These are phyloP conservation scores for Candida frijolesensis DNA, from an alignment of 1,139 yeast species.

Conservation along the genomic window DNA sequence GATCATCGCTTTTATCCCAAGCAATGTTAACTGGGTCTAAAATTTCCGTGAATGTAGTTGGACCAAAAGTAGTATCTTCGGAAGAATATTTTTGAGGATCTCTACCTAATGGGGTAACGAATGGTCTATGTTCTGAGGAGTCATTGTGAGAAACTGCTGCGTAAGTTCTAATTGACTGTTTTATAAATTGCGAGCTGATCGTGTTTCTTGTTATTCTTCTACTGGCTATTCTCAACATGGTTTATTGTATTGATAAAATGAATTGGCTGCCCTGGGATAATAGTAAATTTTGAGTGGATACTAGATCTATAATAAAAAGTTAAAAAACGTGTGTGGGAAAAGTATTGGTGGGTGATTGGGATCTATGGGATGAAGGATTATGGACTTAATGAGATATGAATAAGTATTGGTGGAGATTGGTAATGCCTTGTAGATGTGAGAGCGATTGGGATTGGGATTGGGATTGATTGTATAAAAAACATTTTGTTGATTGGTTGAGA, in stretches of 20 bases:
- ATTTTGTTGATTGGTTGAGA: slow-evolving; percentile 3
- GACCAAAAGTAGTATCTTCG: slow-evolving; percentile 35
- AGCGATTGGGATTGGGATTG: not conserved
- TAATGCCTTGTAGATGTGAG: not conserved
- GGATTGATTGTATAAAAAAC: not conserved
- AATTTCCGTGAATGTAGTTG: slow-evolving; percentile 43
- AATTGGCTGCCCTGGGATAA: not conserved
- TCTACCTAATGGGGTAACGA: slow-evolving; percentile 14
- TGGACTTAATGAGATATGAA: not conserved
- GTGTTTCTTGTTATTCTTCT: slow-evolving; percentile 8
- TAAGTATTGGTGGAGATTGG: not conserved
- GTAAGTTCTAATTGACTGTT: slow-evolving; percentile 8
- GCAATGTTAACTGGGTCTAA: slow-evolving; percentile 52
- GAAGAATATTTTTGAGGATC: slow-evolving; percentile 9
- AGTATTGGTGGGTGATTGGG: not conserved
- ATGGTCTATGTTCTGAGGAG: slow-evolving; percentile 7
- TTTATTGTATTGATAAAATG: too few species aligned
- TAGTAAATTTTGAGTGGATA: not conserved
- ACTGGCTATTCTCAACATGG: slow-evolving; percentile 15
- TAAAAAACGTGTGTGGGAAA: not conserved
- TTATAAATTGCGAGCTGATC: slow-evolving; percentile 5
- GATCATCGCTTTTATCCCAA: slow-evolving; percentile 50
- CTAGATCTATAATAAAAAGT: not conserved
- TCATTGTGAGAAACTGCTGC: slow-evolving; percentile 8
- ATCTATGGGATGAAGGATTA: not conserved